Evolutionary conservation across 805 yeast genomes (phyloP).

Genomic region (Pichia californica): DNA sequence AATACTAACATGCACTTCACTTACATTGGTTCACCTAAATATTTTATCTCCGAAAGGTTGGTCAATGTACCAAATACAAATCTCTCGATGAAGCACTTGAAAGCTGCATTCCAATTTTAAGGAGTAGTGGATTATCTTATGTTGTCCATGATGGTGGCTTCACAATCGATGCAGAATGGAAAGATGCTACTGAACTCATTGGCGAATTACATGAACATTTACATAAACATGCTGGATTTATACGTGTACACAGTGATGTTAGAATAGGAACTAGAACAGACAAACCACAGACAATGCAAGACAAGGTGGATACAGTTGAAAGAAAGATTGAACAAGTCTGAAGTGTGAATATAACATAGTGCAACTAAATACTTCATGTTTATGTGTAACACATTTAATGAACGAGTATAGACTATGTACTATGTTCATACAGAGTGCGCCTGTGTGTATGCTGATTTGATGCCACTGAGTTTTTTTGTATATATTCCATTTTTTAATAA

Average conservation of each 20-base stretch:
- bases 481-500: no score
- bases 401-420: no score
- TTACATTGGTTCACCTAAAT: no score
- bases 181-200: constrained; percentile 68
- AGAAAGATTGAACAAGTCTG: constrained; percentile 35
- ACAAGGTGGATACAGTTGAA: constrained; percentile 62
- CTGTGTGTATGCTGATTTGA: no score
- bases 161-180: constrained; percentile 81
- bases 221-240: constrained; percentile 64
- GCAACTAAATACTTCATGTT: no score
- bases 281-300: constrained; percentile 64
- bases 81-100: constrained; percentile 79
- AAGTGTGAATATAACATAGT: no score
- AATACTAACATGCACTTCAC: constrained; percentile 1
- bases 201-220: constrained; percentile 69
- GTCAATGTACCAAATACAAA: constrained; percentile 64
- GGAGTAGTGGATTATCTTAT: constrained; percentile 54
- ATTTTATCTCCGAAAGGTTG: constrained; percentile 39
- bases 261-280: constrained; percentile 81
- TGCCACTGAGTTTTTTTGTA: no score
- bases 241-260: constrained; percentile 77
- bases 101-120: constrained; percentile 54
- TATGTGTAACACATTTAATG: no score
- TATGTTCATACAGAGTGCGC: no score
- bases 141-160: constrained; percentile 88